Percentiles rank a stretch among this genome's conserved stretches.
Evolutionary conservation across 192 early-diverging fungal species (phyloP).

Genomic region (Backusella westeae): DNA sequence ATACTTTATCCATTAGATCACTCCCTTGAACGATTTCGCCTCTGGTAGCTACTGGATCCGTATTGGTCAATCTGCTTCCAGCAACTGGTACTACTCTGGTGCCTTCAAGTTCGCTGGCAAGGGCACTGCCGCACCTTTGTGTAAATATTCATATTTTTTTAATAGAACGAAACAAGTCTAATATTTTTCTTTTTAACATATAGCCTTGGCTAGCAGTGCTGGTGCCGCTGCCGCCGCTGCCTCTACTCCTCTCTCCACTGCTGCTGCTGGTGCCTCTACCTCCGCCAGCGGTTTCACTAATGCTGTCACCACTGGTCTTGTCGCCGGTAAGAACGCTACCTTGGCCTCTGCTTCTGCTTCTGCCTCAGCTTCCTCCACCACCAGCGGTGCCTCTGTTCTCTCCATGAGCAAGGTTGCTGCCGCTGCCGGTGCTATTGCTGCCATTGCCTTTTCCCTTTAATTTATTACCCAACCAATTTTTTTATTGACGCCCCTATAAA

Average conservation of each 20-base stretch:
- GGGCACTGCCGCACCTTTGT: constrained; percentile 21
- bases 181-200: background rate
- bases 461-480: background rate
- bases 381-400: constrained; percentile 3
- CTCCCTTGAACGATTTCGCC: constrained; percentile 30
- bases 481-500: background rate
- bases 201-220: background rate
- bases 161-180: too few species aligned
- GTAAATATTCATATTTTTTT: constrained; percentile 3
- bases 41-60: constrained; percentile 31
- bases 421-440: constrained; percentile 24
- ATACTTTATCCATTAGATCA: background rate
- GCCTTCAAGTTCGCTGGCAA: constrained; percentile 32
- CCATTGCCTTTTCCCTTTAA: constrained; percentile 21
- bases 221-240: background rate
- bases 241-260: background rate
- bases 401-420: constrained; percentile 6
- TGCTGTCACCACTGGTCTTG: background rate
- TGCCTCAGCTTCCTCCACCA: background rate
- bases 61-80: constrained; percentile 25
- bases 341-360: background rate
- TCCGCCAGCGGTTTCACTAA: background rate
- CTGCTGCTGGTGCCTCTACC: constrained; percentile 12
- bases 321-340: background rate
- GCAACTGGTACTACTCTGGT: constrained; percentile 33